Base-by-base conservation (phyloP, 2,329 filamentous ascomycete genomes). In the Colletotrichum melonis region DNA sequence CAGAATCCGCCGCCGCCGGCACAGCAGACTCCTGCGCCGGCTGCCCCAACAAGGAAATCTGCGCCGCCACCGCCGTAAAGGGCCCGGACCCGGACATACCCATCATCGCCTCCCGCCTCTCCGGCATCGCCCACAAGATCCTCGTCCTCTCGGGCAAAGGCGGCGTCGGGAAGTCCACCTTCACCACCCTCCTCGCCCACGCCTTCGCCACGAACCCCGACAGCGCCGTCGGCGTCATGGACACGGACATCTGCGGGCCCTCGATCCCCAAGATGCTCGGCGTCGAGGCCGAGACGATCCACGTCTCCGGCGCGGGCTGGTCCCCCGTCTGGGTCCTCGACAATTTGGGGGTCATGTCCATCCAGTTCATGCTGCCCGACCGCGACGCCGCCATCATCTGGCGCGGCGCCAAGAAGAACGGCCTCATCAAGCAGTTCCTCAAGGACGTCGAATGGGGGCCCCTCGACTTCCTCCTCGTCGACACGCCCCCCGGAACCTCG, bases 221-320 rank as follows among this genome's bases (percentile, higher is more conserved):
- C 58, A 92, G 87, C 69, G 94, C 91, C 1, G 94, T 99, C 32
- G 97, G 96, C 24, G 92, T 99, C 78, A 98, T 98, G 95, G 97
- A 99, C 83, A 97, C 97, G 7, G 97, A 99, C 82, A 98, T 99
- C 75, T 98, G 95, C 84, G 97, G 97, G 0, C 97, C 97, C 0
- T 95, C 92, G 76, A 98, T 99, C 78, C 97, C 97, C 24, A 98
- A 98, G 86, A 98, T 99, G 96, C 95, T 99, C 92, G 97, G 97
- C 42, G 96, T 98, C 1, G 95, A 98, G 83, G 86, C 91, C 30
- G 96, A 99, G 84, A 97, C 94, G 1, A 97, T 99, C 65, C 97
- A 99, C 81, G 91, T 98, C 66, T 97, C 92, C 80, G 93, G 91
- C 66, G 91, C 92, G 1, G 97, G 97, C 2, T 98, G 95, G 97